Percentiles rank a stretch among this genome's conserved stretches.
These are phyloP conservation scores for Pleurostoma richardsiae DNA, from an alignment of 2,329 filamentous ascomycete species.

Conservation along the genomic window DNA sequence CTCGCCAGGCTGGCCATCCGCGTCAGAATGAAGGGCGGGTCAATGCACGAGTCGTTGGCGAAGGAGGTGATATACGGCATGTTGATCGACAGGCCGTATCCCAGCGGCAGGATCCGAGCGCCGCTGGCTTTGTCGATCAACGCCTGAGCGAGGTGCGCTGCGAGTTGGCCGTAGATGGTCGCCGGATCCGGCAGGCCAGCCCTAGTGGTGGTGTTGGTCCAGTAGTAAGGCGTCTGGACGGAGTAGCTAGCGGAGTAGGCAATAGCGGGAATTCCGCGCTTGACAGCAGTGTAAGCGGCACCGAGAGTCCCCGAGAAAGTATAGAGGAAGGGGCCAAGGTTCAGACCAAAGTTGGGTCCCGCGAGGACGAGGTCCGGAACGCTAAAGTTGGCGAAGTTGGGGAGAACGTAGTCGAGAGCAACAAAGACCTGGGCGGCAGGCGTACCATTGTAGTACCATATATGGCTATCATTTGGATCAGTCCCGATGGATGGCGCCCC, in stretches of 20 bases:
- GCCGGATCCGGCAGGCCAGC: conserved; percentile 11
- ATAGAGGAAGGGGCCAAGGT: conserved; percentile 48
- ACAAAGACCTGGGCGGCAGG: conserved; percentile 50
- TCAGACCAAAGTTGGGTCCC: conserved; percentile 51
- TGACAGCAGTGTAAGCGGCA: conserved; percentile 43
- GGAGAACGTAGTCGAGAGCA: conserved; percentile 50
- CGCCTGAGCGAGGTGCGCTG: conserved; percentile 10
- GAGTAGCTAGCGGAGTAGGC: conserved; percentile 38
- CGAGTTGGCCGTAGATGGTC: conserved; percentile 13
- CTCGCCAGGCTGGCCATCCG: conserved; percentile 7
- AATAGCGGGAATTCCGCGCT: conserved; percentile 43
- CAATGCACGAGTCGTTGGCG: conserved; percentile 12
- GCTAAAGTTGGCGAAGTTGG: conserved; percentile 38
- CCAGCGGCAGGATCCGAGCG: conserved; percentile 12
- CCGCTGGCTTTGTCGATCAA: conserved; percentile 13
- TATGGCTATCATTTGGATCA: conserved; percentile 44
- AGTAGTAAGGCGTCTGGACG: conserved; percentile 31
- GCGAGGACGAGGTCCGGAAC: conserved; percentile 47
- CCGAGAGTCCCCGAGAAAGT: conserved; percentile 45
- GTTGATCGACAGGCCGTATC: conserved; percentile 16
- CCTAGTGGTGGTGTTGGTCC: conserved; percentile 22
- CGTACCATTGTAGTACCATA: conserved; percentile 58
- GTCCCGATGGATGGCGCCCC: conserved; percentile 42
- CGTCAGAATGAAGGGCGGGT: conserved; percentile 14
- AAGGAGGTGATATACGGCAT: conserved; percentile 13